Percentiles rank a stretch among this genome's conserved stretches.
These are phyloP conservation scores for Pseudogymnoascus sp. DNA, from an alignment of 2,329 filamentous ascomycete genomes.

Conservation along the genomic window DNA sequence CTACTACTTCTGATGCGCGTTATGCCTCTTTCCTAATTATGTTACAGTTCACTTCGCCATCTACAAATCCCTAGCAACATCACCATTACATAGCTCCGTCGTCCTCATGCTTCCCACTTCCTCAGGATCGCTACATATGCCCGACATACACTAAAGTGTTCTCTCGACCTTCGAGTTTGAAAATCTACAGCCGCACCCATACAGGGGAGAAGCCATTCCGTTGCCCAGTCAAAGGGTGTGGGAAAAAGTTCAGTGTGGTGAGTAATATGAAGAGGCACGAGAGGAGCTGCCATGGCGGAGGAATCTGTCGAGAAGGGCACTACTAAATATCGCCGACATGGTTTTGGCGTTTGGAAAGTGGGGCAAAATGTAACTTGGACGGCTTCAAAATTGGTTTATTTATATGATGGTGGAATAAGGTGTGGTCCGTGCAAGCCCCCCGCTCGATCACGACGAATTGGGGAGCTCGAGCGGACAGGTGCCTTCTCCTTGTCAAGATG, in stretches of 20 bases:
- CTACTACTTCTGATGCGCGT: background rate
- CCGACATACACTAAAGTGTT: constrained; percentile 97
- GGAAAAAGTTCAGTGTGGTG: constrained; percentile 95
- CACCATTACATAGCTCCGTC: constrained; percentile 90
- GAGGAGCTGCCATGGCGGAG: constrained; percentile 70
- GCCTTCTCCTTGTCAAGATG: no score
- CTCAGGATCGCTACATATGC: constrained; percentile 95
- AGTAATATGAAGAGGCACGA: constrained; percentile 99
- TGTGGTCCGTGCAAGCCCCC: no score
- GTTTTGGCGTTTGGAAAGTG: no score
- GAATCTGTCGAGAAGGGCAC: no score
- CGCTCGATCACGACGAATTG: no score
- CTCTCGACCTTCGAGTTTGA: constrained; percentile 84
- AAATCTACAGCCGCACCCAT: constrained; percentile 96
- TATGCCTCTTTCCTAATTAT: background rate
- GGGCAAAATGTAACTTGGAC: no score
- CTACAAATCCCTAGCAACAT: constrained; percentile 45
- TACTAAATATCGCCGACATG: no score
- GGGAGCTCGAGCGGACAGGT: no score
- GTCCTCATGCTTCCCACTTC: constrained; percentile 76
- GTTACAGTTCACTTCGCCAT: background rate
- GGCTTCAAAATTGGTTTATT: no score
- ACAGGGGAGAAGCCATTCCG: constrained; percentile 99
- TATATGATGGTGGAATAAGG: no score
- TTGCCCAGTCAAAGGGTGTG: constrained; percentile 86